Evolutionary conservation across 169 alveolate species (phyloP).

Genomic region (Plasmodium gaboni): DNA sequence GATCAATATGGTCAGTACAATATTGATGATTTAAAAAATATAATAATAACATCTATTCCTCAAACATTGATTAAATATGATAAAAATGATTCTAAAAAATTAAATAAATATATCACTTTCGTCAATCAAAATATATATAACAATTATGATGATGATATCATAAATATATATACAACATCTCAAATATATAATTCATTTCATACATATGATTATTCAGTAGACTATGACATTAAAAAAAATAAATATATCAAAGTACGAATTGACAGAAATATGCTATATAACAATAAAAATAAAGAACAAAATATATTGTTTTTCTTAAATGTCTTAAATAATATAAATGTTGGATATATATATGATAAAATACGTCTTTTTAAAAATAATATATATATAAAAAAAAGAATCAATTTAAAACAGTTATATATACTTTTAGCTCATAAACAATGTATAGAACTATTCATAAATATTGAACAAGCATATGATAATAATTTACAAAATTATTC

Average conservation of each 20-base stretch:
- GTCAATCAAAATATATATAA: no score
- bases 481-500: slow-evolving; percentile 9
- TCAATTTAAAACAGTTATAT: slow-evolving; percentile 26
- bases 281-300: background rate
- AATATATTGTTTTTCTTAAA: slow-evolving; percentile 20
- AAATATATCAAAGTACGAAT: slow-evolving; percentile 16
- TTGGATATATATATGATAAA: slow-evolving; percentile 61
- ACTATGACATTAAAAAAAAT: slow-evolving; percentile 19
- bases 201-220: slow-evolving; percentile 12
- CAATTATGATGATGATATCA: no score
- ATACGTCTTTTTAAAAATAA: slow-evolving; percentile 38
- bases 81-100: no score
- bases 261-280: slow-evolving; percentile 13
- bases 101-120: no score
- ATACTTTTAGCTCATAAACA: slow-evolving; percentile 24
- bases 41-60: no score
- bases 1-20: no score
- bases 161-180: no score
- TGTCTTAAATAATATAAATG: slow-evolving; percentile 3
- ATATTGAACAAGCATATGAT: slow-evolving; percentile 23
- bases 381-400: slow-evolving; percentile 29
- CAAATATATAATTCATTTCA: background rate
- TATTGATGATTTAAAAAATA: no score
- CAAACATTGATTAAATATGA: no score
- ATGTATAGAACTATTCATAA: slow-evolving; percentile 17